Evolutionary conservation across 345 rosid genomes (phyloP).

Genomic region (Eutrema yunnanense): DNA sequence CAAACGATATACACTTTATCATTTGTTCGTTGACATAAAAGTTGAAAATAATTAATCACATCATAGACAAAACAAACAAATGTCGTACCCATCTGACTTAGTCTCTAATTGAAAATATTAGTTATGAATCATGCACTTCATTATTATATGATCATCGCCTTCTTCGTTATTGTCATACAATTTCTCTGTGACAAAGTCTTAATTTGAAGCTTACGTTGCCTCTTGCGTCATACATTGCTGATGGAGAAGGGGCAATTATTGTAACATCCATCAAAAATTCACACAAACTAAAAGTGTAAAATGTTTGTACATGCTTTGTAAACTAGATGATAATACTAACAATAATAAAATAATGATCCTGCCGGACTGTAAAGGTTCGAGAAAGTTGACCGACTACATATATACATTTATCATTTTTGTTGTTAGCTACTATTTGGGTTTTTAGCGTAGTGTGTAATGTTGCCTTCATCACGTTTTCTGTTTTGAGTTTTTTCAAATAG

Average conservation of each 20-base stretch:
- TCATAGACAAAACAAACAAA: too few species aligned
- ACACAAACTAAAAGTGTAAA: background rate
- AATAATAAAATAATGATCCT: constrained; percentile 3
- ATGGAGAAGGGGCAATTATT: background rate
- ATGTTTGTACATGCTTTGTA: background rate
- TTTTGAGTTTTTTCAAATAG: background rate
- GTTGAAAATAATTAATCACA: too few species aligned
- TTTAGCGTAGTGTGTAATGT: constrained; percentile 9
- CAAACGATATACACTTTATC: too few species aligned
- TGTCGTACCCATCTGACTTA: too few species aligned
- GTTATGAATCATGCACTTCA: too few species aligned
- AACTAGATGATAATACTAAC: background rate
- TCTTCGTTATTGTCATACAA: background rate
- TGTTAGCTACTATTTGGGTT: background rate
- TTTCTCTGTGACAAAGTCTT: background rate
- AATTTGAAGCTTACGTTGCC: background rate
- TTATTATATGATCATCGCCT: background rate
- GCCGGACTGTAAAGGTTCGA: constrained; percentile 21
- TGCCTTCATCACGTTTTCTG: constrained; percentile 33
- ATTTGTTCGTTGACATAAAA: too few species aligned
- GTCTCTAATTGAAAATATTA: too few species aligned
- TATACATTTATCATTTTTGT: background rate
- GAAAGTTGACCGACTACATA: constrained; percentile 19
- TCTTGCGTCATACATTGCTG: constrained; percentile 5
- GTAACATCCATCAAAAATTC: constrained; percentile 3